Conservation (phyloP, 1,139 yeast genomes). For the Ogataea hybrid region DNA sequence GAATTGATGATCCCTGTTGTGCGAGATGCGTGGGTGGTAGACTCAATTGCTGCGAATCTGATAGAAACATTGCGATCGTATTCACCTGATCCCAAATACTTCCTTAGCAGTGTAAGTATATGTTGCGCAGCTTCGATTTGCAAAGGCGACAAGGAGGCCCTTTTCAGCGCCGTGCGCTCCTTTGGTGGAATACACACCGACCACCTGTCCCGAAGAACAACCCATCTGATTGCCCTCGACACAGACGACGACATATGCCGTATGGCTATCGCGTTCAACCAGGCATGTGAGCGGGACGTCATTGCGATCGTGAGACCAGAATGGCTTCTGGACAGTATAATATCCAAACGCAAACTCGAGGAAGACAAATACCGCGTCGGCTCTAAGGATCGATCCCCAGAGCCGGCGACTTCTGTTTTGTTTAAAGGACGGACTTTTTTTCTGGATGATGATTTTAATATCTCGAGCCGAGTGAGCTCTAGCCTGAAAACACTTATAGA, state of each 20-base stretch:
- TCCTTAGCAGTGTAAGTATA: slow-evolving; percentile 60
- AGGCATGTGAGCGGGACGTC: slow-evolving; percentile 33
- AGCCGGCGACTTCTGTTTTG: background rate
- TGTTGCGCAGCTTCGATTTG: slow-evolving; percentile 57
- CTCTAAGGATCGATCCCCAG: slow-evolving; percentile 29
- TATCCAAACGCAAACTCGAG: slow-evolving; percentile 33
- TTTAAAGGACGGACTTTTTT: slow-evolving; percentile 26
- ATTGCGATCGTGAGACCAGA: slow-evolving; percentile 70
- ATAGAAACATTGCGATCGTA: slow-evolving; percentile 50
- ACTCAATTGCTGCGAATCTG: slow-evolving; percentile 44
- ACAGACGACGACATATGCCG: slow-evolving; percentile 45
- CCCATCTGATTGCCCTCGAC: slow-evolving; percentile 69
- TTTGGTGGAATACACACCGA: slow-evolving; percentile 75
- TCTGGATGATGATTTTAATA: slow-evolving; percentile 33
- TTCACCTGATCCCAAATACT: slow-evolving; percentile 68
- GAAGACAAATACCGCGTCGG: slow-evolving; percentile 47
- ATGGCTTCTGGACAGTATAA: slow-evolving; percentile 73
- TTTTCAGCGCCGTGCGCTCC: slow-evolving; percentile 52
- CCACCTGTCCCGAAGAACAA: slow-evolving; percentile 64
- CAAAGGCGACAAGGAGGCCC: slow-evolving; percentile 53
- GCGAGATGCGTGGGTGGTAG: slow-evolving; percentile 60
- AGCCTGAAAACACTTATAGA: slow-evolving; percentile 36
- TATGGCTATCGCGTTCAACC: slow-evolving; percentile 38
- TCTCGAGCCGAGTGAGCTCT: slow-evolving; percentile 32
- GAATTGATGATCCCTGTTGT: slow-evolving; percentile 68